These are phyloP conservation scores for Cladosporium austrohemisphaericum DNA, from an alignment of 2,329 filamentous ascomycete genomes.

Conservation along the genomic window DNA sequence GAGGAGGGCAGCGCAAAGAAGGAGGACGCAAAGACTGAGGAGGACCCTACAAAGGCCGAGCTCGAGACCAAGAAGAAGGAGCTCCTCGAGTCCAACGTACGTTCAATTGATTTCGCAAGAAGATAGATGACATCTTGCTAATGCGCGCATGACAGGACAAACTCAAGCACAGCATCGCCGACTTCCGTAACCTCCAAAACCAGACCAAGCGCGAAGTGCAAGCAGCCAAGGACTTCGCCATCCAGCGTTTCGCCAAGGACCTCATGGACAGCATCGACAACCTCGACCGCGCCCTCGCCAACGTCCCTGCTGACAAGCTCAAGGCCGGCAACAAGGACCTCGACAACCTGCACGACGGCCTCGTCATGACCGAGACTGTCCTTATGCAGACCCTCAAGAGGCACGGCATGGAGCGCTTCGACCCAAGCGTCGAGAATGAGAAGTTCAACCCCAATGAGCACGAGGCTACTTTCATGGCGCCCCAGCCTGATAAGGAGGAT, in stretches of 20 bases:
- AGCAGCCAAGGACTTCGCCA: slow-evolving; percentile 83
- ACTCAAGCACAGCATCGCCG: slow-evolving; percentile 88
- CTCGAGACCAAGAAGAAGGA: slow-evolving; percentile 70
- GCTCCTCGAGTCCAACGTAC: slow-evolving; percentile 79
- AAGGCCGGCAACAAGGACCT: slow-evolving; percentile 66
- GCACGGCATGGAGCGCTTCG: slow-evolving; percentile 87
- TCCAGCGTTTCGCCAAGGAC: slow-evolving; percentile 90
- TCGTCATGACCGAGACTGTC: slow-evolving; percentile 92
- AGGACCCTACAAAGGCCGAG: slow-evolving; percentile 58
- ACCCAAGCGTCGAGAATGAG: slow-evolving; percentile 66
- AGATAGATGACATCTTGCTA: background rate
- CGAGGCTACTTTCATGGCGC: slow-evolving; percentile 93
- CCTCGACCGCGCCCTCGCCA: slow-evolving; percentile 83
- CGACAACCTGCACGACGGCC: slow-evolving; percentile 74
- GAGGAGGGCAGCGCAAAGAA: slow-evolving; percentile 27
- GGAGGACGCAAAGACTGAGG: slow-evolving; percentile 37
- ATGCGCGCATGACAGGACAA: slow-evolving; percentile 66
- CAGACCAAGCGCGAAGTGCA: slow-evolving; percentile 89
- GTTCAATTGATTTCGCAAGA: slow-evolving; percentile 15
- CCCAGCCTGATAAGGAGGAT: slow-evolving; percentile 81
- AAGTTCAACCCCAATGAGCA: slow-evolving; percentile 96
- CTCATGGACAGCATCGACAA: slow-evolving; percentile 95
- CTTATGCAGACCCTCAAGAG: slow-evolving; percentile 85
- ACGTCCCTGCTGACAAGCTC: slow-evolving; percentile 73
- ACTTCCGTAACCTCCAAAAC: slow-evolving; percentile 97